Conservation (phyloP, 805 yeast species). For the Nakazawaea molendinolei region DNA sequence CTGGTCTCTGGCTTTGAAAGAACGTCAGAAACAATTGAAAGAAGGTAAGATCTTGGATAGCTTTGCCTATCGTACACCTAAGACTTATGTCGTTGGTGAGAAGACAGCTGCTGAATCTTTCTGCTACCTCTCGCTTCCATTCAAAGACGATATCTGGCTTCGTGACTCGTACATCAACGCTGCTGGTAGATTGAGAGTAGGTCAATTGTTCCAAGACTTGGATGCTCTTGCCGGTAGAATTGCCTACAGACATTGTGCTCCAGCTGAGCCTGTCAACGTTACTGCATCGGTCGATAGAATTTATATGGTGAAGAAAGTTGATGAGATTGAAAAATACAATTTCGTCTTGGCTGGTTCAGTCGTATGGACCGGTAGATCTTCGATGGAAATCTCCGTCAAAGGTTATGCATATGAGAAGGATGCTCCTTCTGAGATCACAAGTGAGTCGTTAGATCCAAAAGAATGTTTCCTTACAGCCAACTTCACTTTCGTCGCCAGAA, state of each 20-base stretch:
- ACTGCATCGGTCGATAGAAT: conserved; percentile 94
- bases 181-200: conserved; percentile 85
- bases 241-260: conserved; percentile 88
- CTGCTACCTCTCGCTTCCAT: conserved; percentile 64
- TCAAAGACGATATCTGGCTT: conserved; percentile 74
- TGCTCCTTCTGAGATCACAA: conserved; percentile 46
- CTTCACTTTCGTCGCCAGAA: conserved; percentile 93
- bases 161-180: conserved; percentile 88
- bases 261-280: conserved; percentile 92
- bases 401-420: conserved; percentile 70
- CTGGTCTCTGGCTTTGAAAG: conserved; percentile 81
- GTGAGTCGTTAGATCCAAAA: conserved; percentile 51
- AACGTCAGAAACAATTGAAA: conserved; percentile 59
- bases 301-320: conserved; percentile 78
- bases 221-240: conserved; percentile 93
- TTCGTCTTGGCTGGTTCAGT: conserved; percentile 86
- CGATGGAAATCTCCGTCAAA: conserved; percentile 90
- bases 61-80: conserved; percentile 65
- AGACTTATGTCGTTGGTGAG: conserved; percentile 62
- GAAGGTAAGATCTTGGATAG: conserved; percentile 73
- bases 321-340: conserved; percentile 67
- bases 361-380: conserved; percentile 90
- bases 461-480: conserved; percentile 81
- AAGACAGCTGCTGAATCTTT: conserved; percentile 76
- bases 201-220: conserved; percentile 89